phyloP scores from a whole-genome alignment of 1,284 basidiomycete genomes.

The Rhodotorula sp. region DNA sequence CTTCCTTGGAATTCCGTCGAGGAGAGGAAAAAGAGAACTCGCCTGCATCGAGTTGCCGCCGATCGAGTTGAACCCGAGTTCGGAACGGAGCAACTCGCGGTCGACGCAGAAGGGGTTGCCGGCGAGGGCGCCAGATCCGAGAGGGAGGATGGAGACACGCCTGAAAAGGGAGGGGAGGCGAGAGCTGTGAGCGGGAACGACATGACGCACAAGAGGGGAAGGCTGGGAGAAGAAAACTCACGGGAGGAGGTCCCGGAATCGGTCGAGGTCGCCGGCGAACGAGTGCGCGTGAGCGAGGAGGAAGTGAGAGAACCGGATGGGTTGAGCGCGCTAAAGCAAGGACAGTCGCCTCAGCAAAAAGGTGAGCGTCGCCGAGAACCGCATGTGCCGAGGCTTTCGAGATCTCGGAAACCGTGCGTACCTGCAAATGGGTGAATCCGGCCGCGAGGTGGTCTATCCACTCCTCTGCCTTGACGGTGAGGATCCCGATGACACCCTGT shows the following conservation, averaged over 20 bases:
- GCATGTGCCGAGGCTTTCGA: too few relatives aligned
- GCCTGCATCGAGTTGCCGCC: constrained; percentile 85
- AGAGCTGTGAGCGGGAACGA: not conserved
- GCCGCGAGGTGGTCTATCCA: constrained; percentile 89
- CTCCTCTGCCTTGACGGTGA: constrained; percentile 84
- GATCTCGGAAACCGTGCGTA: constrained; percentile 47
- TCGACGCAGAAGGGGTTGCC: constrained; percentile 94
- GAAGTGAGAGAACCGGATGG: constrained; percentile 97
- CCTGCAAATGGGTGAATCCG: constrained; percentile 96
- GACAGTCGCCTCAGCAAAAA: not conserved
- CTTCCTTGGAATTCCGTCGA: too few relatives aligned
- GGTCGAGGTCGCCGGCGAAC: constrained; percentile 80
- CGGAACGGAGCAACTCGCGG: constrained; percentile 78
- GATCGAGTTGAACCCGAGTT: constrained; percentile 78
- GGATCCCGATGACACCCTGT: constrained; percentile 75
- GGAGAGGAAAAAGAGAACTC: constrained; percentile 37
- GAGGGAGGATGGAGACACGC: constrained; percentile 85
- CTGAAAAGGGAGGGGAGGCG: constrained; percentile 46
- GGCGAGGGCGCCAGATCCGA: constrained; percentile 90
- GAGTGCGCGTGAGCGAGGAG: constrained; percentile 92
- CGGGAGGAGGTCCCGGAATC: constrained; percentile 74
- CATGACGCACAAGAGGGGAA: too few relatives aligned
- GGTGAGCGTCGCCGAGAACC: too few relatives aligned
- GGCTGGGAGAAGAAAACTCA: not conserved
- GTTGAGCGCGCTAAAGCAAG: constrained; percentile 76